Evolutionary conservation across 2,329 filamentous ascomycete species (phyloP).

Genomic region (Fusarium multiceps): DNA sequence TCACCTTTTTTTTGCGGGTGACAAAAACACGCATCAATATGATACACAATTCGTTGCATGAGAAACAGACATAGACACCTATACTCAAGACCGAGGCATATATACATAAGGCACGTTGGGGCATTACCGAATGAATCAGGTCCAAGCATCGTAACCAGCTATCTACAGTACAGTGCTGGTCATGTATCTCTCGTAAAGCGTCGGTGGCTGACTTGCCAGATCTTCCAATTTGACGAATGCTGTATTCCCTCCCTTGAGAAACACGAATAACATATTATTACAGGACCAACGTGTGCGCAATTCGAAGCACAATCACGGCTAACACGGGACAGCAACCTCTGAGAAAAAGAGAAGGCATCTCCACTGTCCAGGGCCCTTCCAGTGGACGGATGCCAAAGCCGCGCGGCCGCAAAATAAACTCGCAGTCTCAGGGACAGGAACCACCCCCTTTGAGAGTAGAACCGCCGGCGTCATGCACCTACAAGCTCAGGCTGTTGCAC

Average conservation of each 20-base stretch:
- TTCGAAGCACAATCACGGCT: slow-evolving; percentile 28
- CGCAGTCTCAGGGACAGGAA: slow-evolving; percentile 36
- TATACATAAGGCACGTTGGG: background rate
- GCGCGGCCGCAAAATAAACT: slow-evolving; percentile 41
- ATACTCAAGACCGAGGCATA: background rate
- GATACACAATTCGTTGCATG: background rate
- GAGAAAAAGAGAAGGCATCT: slow-evolving; percentile 34
- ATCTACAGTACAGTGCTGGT: background rate
- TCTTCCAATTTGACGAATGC: slow-evolving; percentile 12
- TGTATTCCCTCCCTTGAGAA: slow-evolving; percentile 2
- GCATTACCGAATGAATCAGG: slow-evolving; percentile 11
- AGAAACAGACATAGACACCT: background rate
- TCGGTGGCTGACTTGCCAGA: slow-evolving; percentile 25
- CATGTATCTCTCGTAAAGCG: slow-evolving; percentile 21
- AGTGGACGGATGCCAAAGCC: slow-evolving; percentile 37
- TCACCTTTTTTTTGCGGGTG: background rate
- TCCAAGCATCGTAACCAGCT: background rate
- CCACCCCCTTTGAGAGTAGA: slow-evolving; percentile 11
- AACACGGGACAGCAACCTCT: slow-evolving; percentile 33
- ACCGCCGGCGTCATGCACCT: slow-evolving; percentile 8
- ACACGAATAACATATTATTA: slow-evolving; percentile 29
- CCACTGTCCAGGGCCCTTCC: slow-evolving; percentile 30
- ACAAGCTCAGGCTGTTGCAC: slow-evolving; percentile 17
- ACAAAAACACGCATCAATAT: background rate
- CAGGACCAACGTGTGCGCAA: slow-evolving; percentile 25